phyloP scores from a whole-genome alignment of 177 flowering plant species.

The Tripterygium wilfordii region DNA sequence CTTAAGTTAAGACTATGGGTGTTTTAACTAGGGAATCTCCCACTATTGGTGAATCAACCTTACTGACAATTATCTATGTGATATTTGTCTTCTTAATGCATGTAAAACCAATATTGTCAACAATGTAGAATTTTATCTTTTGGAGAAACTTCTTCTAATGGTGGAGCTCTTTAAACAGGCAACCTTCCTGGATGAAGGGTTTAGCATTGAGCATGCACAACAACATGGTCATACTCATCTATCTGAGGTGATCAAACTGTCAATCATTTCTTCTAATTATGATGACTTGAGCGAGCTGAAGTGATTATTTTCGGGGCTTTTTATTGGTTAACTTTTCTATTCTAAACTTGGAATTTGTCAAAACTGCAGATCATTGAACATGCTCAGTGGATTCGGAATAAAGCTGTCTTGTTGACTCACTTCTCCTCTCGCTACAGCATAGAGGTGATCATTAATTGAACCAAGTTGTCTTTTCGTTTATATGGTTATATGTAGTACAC shows the following conservation, averaged over 20 bases:
- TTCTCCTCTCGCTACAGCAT: slow-evolving; percentile 84
- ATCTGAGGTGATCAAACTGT: slow-evolving; percentile 51
- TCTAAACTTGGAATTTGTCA: slow-evolving; percentile 9
- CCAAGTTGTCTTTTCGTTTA: background rate
- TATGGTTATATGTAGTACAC: too few relatives aligned
- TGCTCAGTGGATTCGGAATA: slow-evolving; percentile 84
- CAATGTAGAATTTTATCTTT: background rate
- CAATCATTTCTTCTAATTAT: background rate
- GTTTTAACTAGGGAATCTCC: too few relatives aligned
- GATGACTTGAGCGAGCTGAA: too few relatives aligned
- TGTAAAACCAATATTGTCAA: background rate
- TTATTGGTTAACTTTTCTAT: too few relatives aligned
- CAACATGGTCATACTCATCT: slow-evolving; percentile 90
- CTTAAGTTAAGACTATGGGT: too few relatives aligned
- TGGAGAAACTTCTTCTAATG: slow-evolving; percentile 1
- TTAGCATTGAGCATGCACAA: slow-evolving; percentile 81
- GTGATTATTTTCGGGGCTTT: too few relatives aligned
- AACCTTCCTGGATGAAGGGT: slow-evolving; percentile 75
- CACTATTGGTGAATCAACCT: too few relatives aligned
- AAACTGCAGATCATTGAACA: slow-evolving; percentile 68
- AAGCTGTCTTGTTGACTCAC: slow-evolving; percentile 77
- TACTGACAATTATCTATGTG: too few relatives aligned
- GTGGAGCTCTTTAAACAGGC: slow-evolving; percentile 46
- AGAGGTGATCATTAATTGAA: slow-evolving; percentile 46
- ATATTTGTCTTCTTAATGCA: too few relatives aligned